These are phyloP conservation scores for Aegilops longissima DNA, from an alignment of 176 grass and related monocot species.

Conservation along the genomic window DNA sequence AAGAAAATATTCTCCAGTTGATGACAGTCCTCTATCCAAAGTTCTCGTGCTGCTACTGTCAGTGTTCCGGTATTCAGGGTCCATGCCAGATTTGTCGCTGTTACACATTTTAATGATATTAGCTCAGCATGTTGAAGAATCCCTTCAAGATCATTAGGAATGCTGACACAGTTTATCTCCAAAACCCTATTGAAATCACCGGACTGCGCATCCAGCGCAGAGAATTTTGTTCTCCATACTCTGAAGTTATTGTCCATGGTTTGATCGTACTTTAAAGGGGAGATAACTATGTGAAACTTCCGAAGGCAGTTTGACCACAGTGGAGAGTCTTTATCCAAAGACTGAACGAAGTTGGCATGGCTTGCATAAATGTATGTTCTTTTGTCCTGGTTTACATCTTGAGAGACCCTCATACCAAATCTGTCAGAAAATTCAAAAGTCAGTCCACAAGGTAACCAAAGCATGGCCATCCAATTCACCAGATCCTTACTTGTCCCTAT, in stretches of 20 bases:
- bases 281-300: constrained; percentile 28
- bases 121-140: constrained; percentile 23
- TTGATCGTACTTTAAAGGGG: background rate
- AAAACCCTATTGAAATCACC: background rate
- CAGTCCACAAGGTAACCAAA: constrained; percentile 31
- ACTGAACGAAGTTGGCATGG: background rate
- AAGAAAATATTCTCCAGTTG: constrained; percentile 22
- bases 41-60: background rate
- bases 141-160: background rate
- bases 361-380: constrained; percentile 20
- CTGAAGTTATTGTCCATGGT: background rate
- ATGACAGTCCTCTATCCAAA: constrained; percentile 20
- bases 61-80: constrained; percentile 15
- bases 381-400: background rate
- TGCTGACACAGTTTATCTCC: background rate
- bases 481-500: background rate
- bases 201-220: background rate
- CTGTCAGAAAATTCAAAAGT: background rate
- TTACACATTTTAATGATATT: constrained; percentile 20
- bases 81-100: background rate
- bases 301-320: constrained; percentile 24
- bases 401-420: background rate
- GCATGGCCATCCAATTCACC: constrained; percentile 1
- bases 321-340: constrained; percentile 10
- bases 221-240: background rate